phyloP scores from a whole-genome alignment of 306 rosid species.

The Sophora flavescens region DNA sequence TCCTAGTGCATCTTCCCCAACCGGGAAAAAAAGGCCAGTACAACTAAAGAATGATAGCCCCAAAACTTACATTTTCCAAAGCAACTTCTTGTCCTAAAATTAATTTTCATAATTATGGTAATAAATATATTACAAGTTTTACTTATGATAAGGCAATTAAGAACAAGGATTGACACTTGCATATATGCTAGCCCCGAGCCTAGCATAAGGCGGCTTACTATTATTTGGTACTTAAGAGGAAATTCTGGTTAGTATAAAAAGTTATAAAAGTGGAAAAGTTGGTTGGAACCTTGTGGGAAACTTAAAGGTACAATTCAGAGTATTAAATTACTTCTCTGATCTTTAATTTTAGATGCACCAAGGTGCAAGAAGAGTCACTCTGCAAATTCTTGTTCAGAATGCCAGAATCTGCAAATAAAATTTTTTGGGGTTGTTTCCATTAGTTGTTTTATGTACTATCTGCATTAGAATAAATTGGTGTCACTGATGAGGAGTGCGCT shows the following conservation, averaged over 20 bases:
- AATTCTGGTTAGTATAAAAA: neutral
- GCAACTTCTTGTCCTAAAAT: neutral
- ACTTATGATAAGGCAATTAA: neutral
- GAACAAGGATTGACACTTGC: neutral
- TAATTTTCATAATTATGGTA: neutral
- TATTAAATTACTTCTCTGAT: neutral
- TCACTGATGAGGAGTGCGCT: constrained; percentile 17
- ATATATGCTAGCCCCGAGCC: neutral
- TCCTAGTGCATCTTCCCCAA: no score
- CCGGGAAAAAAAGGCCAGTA: no score
- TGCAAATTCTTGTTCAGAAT: neutral
- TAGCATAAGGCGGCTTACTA: neutral
- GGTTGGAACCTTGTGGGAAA: neutral
- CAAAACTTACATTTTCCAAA: neutral
- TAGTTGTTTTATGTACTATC: neutral
- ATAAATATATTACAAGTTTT: neutral
- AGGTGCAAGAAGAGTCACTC: neutral
- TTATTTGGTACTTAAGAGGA: neutral
- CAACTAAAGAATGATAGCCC: neutral
- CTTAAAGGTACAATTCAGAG: neutral
- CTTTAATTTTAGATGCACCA: neutral
- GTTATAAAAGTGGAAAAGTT: neutral
- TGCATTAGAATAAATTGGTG: neutral
- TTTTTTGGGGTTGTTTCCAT: neutral
- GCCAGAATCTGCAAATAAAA: constrained; percentile 2